Base-by-base conservation (phyloP, 2,329 filamentous ascomycete genomes). In the Corynespora cassiicola region DNA sequence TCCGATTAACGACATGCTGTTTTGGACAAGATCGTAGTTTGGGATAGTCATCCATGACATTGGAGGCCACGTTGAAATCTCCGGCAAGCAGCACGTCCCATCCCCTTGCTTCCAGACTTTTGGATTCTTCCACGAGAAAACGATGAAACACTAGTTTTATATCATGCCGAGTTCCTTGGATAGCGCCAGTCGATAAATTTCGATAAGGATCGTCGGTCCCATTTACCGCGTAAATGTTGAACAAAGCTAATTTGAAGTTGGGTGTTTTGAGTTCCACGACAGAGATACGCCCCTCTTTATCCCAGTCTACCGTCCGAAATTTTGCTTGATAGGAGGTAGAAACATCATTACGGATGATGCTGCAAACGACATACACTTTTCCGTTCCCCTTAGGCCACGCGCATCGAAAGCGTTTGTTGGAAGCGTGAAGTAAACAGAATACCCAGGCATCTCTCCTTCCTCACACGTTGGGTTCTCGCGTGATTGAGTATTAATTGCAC, bases 201-300 rank as follows among this genome's bases (percentile, higher is more conserved):
- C 69, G 69, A 54, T 79, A 79, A 0, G 68, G 58, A 18, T 69
- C 70, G 0, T 69, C 61, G 0, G 78, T 80, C 2, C 77, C 77
- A 50, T 80, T 80, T 9, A 79, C 73, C 25, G 75, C 74, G 49
- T 79, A 80, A 19, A 79, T 66, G 47, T 80, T 80, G 53, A 79
- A 67, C 15, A 81, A 56, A 1, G 73, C 72, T 1, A 79, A 40
- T 21, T 63, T 70, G 7, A 47, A 49, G 7, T 34, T 15, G 2
- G 24, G 15, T 3, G 33, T 32, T 2, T 4, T 31, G 14, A 66
- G 63, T 52, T 78, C 71, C 9, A 75, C 64, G 15, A 80, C 61
- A n/a, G 71, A 65, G 5, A 80, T 66, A 0, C 77, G 69, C 3
- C 77, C 78, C 66, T 81, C 77, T 2, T 61, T 49, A 36, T 81